Evolutionary conservation across 257 asterid genomes (phyloP).

Genomic region (Avicennia marina): DNA sequence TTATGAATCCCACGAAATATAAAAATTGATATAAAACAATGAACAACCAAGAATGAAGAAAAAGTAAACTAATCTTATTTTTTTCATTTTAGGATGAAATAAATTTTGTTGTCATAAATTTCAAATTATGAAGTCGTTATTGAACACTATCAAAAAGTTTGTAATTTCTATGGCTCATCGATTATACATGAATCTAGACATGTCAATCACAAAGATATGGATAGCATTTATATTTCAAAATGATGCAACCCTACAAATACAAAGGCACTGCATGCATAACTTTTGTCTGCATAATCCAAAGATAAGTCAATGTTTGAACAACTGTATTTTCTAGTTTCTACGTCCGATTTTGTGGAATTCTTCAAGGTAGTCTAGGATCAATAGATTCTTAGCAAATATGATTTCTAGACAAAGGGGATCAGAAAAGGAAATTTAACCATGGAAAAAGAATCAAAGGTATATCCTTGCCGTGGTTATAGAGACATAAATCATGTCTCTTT

Average conservation of each 20-base stretch:
- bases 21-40: too few relatives aligned
- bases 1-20: too few relatives aligned
- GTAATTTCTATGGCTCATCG: background rate
- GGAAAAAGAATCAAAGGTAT: background rate
- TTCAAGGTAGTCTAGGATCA: background rate
- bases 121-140: too few relatives aligned
- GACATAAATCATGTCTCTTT: background rate
- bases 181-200: background rate
- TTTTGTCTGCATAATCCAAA: background rate
- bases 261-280: background rate
- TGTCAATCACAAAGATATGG: conserved; percentile 6
- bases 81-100: too few relatives aligned
- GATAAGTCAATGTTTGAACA: background rate
- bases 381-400: too few relatives aligned
- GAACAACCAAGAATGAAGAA: too few relatives aligned
- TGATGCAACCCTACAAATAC: background rate
- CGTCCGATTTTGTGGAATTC: background rate
- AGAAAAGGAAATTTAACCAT: background rate
- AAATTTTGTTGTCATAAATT: too few relatives aligned
- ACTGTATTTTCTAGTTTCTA: background rate
- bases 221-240: background rate
- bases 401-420: background rate
- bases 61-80: too few relatives aligned
- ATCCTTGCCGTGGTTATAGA: too few relatives aligned
- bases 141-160: too few relatives aligned